A percentile compares a stretch with the other conserved stretches of the same genome.
These are phyloP conservation scores for Nasturtium officinale DNA, from an alignment of 345 rosid species.

Conservation along the genomic window DNA sequence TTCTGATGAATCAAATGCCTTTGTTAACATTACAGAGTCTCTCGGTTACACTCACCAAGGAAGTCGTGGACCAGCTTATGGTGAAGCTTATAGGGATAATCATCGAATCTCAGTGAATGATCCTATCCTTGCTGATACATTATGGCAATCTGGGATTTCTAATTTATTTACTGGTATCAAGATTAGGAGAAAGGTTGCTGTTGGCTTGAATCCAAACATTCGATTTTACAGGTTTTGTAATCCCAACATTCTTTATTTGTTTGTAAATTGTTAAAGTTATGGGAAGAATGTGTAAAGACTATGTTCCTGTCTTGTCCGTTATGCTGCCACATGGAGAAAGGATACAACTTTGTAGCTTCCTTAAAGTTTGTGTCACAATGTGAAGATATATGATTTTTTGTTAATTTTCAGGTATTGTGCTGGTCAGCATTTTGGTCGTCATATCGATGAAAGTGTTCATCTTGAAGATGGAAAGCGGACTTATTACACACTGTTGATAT, in stretches of 20 bases:
- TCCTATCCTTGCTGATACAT: constrained; percentile 59
- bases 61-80: constrained; percentile 86
- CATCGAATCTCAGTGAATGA: constrained; percentile 75
- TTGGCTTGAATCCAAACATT: constrained; percentile 89
- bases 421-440: constrained; percentile 88
- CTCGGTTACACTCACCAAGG: constrained; percentile 87
- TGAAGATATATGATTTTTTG: not conserved
- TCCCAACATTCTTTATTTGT: not conserved
- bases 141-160: constrained; percentile 80
- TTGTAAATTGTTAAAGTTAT: not conserved
- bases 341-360: not conserved
- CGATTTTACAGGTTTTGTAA: constrained; percentile 71
- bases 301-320: not conserved
- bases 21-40: constrained; percentile 68
- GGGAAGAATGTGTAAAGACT: not conserved
- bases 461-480: constrained; percentile 75
- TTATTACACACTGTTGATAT: constrained; percentile 80
- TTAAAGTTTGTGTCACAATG: constrained; percentile 1
- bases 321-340: not conserved
- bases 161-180: constrained; percentile 66
- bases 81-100: constrained; percentile 92
- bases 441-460: constrained; percentile 81
- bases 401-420: constrained; percentile 64
- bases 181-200: constrained; percentile 74
- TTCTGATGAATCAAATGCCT: constrained; percentile 67